These are phyloP conservation scores for Trichoderma sp. DNA, from an alignment of 2,329 filamentous ascomycete species.

Conservation along the genomic window DNA sequence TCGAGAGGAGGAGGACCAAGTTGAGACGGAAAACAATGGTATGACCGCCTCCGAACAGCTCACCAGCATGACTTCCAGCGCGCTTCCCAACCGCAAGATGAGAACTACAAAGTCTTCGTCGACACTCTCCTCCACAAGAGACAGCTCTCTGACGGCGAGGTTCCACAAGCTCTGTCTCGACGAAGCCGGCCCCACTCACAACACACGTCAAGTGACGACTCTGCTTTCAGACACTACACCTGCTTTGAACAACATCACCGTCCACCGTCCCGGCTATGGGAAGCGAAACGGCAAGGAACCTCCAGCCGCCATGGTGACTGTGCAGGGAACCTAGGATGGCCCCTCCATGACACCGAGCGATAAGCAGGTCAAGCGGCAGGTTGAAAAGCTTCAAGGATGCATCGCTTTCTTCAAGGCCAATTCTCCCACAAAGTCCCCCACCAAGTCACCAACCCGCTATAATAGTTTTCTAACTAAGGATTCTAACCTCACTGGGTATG, in stretches of 20 bases:
- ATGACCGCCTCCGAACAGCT: constrained; percentile 34
- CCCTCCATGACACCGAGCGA: constrained; percentile 41
- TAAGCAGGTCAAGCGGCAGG: constrained; percentile 39
- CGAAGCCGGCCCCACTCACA: constrained; percentile 35
- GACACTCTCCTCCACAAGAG: constrained; percentile 42
- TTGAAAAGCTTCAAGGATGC: constrained; percentile 40
- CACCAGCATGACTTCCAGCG: constrained; percentile 26
- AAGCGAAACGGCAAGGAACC: constrained; percentile 30
- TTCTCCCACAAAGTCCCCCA: constrained; percentile 39
- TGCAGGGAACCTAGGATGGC: constrained; percentile 39
- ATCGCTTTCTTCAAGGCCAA: constrained; percentile 41
- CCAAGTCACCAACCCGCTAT: constrained; percentile 48
- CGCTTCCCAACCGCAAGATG: constrained; percentile 35
- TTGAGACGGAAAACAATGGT: constrained; percentile 44
- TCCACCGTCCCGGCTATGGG: constrained; percentile 36
- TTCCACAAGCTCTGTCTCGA: constrained; percentile 47
- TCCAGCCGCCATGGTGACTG: constrained; percentile 25
- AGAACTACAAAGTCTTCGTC: constrained; percentile 37
- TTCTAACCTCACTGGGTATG: constrained; percentile 66
- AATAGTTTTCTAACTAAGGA: constrained; percentile 67
- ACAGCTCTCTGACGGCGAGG: constrained; percentile 48
- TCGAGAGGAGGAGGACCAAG: constrained; percentile 44
- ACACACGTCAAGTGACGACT: constrained; percentile 54
- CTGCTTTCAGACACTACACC: constrained; percentile 27
- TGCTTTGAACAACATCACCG: constrained; percentile 36